These are phyloP conservation scores for Herpetomonas tarakana DNA, from an alignment of 208 protist genomes.

Conservation along the genomic window DNA sequence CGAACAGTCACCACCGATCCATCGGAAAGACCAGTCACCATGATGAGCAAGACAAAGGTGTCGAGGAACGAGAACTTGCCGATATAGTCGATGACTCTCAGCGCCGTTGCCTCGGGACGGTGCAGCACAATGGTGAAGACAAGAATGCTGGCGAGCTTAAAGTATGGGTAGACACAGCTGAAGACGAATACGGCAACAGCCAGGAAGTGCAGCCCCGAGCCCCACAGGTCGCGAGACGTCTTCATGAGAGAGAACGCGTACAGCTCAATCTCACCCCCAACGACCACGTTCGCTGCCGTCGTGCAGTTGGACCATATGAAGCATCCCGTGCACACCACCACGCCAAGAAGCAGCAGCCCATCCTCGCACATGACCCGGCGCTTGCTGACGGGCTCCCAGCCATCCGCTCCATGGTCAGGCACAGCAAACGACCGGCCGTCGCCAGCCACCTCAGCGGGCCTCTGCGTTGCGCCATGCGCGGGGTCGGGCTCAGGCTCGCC, in stretches of 20 bases:
- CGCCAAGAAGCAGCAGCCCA: slow-evolving; percentile 19
- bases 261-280: slow-evolving; percentile 40
- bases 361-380: slow-evolving; percentile 48
- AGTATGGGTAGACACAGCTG: slow-evolving; percentile 94
- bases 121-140: slow-evolving; percentile 50
- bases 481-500: too few species aligned
- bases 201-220: slow-evolving; percentile 72
- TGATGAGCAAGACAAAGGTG: slow-evolving; percentile 90
- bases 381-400: slow-evolving; percentile 4
- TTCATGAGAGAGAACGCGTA: slow-evolving; percentile 84
- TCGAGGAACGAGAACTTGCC: slow-evolving; percentile 95
- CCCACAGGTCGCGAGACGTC: slow-evolving; percentile 86
- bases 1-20: slow-evolving; percentile 27
- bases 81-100: slow-evolving; percentile 81
- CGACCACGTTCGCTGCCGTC: slow-evolving; percentile 37
- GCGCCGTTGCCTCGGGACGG: slow-evolving; percentile 28
- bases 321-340: slow-evolving; percentile 17
- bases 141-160: slow-evolving; percentile 86
- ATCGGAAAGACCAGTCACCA: slow-evolving; percentile 87
- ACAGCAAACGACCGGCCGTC: too few species aligned
- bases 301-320: slow-evolving; percentile 64
- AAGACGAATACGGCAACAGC: slow-evolving; percentile 88
- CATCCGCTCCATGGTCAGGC: too few species aligned
- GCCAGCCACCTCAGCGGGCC: too few species aligned
- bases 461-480: background rate